Base-by-base conservation (phyloP, 2,329 filamentous ascomycete species). In the Alternaria sp. region DNA sequence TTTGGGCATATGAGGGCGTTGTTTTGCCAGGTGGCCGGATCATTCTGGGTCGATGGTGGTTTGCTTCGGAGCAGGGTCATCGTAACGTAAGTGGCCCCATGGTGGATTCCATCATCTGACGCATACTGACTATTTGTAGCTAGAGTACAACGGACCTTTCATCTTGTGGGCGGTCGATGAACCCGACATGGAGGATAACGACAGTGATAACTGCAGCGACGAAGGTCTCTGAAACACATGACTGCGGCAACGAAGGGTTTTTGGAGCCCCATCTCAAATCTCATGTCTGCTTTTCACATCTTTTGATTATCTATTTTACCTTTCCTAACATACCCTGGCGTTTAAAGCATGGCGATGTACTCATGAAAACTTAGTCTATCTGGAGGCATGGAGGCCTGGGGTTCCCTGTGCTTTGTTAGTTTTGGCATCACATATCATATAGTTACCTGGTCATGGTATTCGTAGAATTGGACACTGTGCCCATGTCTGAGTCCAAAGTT, bases 1-100 rank as follows among this genome's bases (percentile, higher is more conserved):
- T 83, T 2, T 84, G 81, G 81, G 82, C 81, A 2, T 83, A 84
- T 39, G 82, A 84, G 66, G 82, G 81, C 5, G 77, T 83, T 5
- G 81, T 83, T 8, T 59, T 84, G 22, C 82, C 82, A 0, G 82
- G 82, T 14, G 80, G 79, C 3, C 71, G 80, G 54, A 78, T 84
- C 53, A 81, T 84, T 36, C 30, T 84, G 1, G 82, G 82, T 2
- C 75, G 82, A 5, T 84, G 82, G 82, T 84, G 81, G 81, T 69
- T 61, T n/a, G 78, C 79, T 4, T 65, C 69, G 2, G 69, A 72
- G 7, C 65, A 66, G 5, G 59, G 65, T 5, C 66, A 69, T 34
- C 66, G 69, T 14, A 32, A 65, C 12, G 72, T 73, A 62, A 69
- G 67, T 61, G 7, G 9, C 7, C 36, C 22, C 39, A 49, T 53